Evolutionary conservation across 1,284 basidiomycete genomes (phyloP).

Genomic region (Trichosporon sp.): DNA sequence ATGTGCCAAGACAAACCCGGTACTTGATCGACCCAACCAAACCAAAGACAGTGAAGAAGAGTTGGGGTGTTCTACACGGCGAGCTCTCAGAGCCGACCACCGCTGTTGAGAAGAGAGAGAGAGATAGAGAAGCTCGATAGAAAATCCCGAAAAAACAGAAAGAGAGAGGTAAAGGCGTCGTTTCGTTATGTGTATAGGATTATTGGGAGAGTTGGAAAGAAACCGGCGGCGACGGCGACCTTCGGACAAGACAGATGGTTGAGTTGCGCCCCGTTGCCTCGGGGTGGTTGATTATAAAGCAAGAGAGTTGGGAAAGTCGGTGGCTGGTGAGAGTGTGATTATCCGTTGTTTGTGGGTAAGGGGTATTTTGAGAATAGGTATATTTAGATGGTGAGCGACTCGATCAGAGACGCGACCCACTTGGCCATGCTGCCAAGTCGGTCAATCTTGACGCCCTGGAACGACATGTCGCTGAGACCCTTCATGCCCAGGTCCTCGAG

Average conservation of each 20-base stretch:
- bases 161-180: background rate
- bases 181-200: background rate
- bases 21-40: background rate
- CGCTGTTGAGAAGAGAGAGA: background rate
- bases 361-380: background rate
- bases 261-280: too few relatives aligned
- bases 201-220: background rate
- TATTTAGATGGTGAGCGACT: slow-evolving; percentile 41
- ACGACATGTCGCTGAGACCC: slow-evolving; percentile 48
- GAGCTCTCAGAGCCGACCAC: background rate
- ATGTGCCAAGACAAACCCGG: slow-evolving; percentile 8
- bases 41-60: background rate
- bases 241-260: background rate
- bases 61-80: background rate
- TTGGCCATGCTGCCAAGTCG: slow-evolving; percentile 44
- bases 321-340: background rate
- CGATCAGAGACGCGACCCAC: slow-evolving; percentile 50
- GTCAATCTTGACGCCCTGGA: slow-evolving; percentile 45
- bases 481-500: slow-evolving; percentile 54
- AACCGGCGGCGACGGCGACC: background rate
- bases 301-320: background rate
- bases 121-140: too few relatives aligned
- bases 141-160: background rate
- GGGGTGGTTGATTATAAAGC: background rate
- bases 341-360: background rate